Conservation (phyloP, 1,284 basidiomycete species). For the Athelia sp. region DNA sequence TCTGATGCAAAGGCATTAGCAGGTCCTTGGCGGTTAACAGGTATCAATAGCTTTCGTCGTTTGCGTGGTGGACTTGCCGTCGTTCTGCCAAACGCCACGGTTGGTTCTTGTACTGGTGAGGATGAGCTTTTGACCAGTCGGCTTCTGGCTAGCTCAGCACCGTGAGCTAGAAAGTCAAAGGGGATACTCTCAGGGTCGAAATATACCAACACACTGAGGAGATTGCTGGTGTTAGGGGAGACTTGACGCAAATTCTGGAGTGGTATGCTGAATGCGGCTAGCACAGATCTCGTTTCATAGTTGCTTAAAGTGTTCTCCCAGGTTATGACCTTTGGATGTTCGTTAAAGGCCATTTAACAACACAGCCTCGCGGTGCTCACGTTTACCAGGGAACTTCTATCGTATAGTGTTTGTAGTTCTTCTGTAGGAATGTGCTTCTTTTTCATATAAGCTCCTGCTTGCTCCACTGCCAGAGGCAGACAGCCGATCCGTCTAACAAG, state of each 20-base stretch:
- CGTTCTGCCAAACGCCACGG: background rate
- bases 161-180: conserved; percentile 43
- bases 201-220: conserved; percentile 8
- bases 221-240: too few species aligned
- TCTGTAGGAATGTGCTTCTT: too few species aligned
- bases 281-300: conserved; percentile 30
- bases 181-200: conserved; percentile 40
- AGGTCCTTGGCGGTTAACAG: too few species aligned
- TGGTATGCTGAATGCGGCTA: conserved; percentile 37
- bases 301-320: conserved; percentile 30
- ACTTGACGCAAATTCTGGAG: conserved; percentile 11
- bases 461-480: too few species aligned
- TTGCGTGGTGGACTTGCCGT: background rate
- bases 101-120: background rate
- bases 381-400: too few species aligned
- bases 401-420: conserved; percentile 47
- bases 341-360: too few species aligned
- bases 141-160: conserved; percentile 28
- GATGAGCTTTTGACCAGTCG: background rate
- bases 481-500: too few species aligned
- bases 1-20: too few species aligned
- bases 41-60: too few species aligned
- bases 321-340: conserved; percentile 38
- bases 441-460: too few species aligned
- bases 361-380: too few species aligned